Evolutionary conservation across 352 stramenopile genomes (phyloP).

Genomic region (Globisporangium paddicum): DNA sequence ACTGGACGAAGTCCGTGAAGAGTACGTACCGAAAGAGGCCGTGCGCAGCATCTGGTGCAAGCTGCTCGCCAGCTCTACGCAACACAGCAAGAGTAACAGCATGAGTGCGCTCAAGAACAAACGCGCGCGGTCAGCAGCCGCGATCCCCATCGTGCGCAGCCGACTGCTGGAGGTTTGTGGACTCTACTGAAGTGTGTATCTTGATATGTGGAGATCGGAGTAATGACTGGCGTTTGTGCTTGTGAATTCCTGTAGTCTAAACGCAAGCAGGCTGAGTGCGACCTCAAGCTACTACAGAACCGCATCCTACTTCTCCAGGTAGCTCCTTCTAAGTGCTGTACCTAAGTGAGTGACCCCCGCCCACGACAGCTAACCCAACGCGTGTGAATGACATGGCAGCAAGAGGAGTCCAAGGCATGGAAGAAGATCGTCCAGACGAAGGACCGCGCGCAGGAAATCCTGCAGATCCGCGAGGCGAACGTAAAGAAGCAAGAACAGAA

Average conservation of each 20-base stretch:
- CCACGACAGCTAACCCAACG: no score
- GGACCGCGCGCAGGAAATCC: constrained; percentile 63
- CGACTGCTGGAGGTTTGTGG: constrained; percentile 39
- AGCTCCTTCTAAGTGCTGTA: no score
- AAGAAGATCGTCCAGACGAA: constrained; percentile 80
- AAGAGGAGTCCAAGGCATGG: constrained; percentile 72
- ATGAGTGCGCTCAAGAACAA: constrained; percentile 14
- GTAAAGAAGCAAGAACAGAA: constrained; percentile 46
- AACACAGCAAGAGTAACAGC: not conserved
- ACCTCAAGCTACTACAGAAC: constrained; percentile 72
- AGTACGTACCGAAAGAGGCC: constrained; percentile 45
- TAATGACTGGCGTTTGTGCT: not conserved
- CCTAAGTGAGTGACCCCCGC: no score
- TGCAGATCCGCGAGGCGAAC: constrained; percentile 52
- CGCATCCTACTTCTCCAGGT: constrained; percentile 63
- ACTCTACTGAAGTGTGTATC: not conserved
- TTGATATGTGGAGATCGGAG: not conserved
- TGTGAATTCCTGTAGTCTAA: constrained; percentile 35
- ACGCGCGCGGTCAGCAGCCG: constrained; percentile 35
- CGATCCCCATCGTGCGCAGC: constrained; percentile 47
- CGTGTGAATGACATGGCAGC: constrained; percentile 16
- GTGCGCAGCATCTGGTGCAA: constrained; percentile 52
- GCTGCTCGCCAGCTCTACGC: constrained; percentile 11
- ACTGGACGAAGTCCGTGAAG: constrained; percentile 41
- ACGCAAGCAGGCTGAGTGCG: constrained; percentile 68